Base-by-base conservation (phyloP, 108 stramenopile genomes). In the Chaetoceros tenuissimus region DNA sequence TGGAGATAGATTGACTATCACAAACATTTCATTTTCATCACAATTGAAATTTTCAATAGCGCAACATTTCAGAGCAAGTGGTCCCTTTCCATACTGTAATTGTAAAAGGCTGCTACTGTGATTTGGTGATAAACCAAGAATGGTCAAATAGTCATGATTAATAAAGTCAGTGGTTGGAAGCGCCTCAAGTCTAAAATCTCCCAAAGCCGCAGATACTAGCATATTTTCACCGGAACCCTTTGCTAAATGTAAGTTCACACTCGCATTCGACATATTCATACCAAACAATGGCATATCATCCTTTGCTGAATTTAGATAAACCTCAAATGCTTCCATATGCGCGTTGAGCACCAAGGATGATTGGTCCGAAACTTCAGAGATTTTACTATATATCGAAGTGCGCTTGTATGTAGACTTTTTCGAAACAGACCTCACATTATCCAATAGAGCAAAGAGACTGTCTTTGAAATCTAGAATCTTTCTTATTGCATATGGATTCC, bases 201-300 rank as follows among this genome's bases (percentile, higher is more conserved):
- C 88, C 23, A 90, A 64, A 28, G 60, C 66, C 31, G 82, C 53
- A 56, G 67, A 72, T 22, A 74, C 59, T 53, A 60, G 57, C 22
- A 55, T 60, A 59, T 63, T 73, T 20, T 53, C 53, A 17, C 62
- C 55, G 20, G 48, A 28, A 31, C 60, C 72, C 27, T 56, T 48
- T 2, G 46, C 49, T 17, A 73, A 67, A 24, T 68, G 51, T 22
- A 77, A 50, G 18, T 67, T 71, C 24, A 81, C 58, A 34, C 60
- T 71, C 17, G 87, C 68, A 22, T 52, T 71, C 3, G 75, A 68
- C 76, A 92, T 82, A 3, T 75, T 85, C 45, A 89, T 45, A 0
- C 63, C 64, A 59, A 80, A 92, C 0, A 92, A 57, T 3, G 91
- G 91, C 19, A 82, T 63, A 48, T 89, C 91, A 52, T 92, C 91